phyloP scores from a whole-genome alignment of 768 basidiomycete species.

The Cyathus striatus region DNA sequence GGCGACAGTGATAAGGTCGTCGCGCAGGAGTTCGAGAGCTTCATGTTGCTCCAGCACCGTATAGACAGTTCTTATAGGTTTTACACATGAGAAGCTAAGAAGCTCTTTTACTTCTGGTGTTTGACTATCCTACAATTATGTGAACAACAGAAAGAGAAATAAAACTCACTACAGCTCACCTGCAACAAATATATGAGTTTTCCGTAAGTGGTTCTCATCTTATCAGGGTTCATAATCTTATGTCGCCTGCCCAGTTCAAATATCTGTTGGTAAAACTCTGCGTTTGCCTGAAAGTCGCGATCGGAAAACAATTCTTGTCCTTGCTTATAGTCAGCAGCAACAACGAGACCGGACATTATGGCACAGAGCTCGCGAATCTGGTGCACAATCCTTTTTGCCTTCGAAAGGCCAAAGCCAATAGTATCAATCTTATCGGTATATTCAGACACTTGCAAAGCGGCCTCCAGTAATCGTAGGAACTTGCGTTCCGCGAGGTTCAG shows the following conservation, averaged over 20 bases:
- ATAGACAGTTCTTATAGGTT: conserved; percentile 74
- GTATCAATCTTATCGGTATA: conserved; percentile 91
- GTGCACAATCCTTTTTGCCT: conserved; percentile 82
- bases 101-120: conserved; percentile 76
- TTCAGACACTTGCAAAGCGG: conserved; percentile 79
- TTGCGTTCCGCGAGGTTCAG: conserved; percentile 75
- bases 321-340: conserved; percentile 82
- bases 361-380: conserved; percentile 86
- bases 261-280: conserved; percentile 72
- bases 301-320: conserved; percentile 85
- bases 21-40: conserved; percentile 66
- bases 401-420: conserved; percentile 69
- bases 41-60: conserved; percentile 56
- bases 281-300: conserved; percentile 76
- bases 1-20: conserved; percentile 69
- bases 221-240: conserved; percentile 91
- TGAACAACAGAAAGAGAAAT: conserved; percentile 2
- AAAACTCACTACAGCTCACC: conserved; percentile 30
- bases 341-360: conserved; percentile 77
- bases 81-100: conserved; percentile 73
- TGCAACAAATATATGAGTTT: conserved; percentile 82
- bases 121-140: conserved; percentile 68
- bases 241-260: conserved; percentile 83
- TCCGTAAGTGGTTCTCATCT: conserved; percentile 86
- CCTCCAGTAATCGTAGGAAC: conserved; percentile 79